These are phyloP conservation scores for Gynostemma pentaphyllum DNA, from an alignment of 306 rosid species.

Conservation along the genomic window DNA sequence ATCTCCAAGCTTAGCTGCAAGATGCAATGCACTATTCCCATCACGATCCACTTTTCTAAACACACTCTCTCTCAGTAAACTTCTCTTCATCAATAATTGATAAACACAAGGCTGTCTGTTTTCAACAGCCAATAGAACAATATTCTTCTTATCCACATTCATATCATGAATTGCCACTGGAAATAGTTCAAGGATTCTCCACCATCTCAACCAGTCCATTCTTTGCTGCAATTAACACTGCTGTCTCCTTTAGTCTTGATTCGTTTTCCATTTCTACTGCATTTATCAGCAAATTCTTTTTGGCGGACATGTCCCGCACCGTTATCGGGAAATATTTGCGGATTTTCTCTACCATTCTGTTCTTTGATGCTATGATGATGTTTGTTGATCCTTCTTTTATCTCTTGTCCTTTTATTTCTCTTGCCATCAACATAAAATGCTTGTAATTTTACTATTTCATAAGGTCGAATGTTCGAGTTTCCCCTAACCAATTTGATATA, in stretches of 20 bases:
- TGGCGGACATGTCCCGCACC: background rate
- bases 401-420: background rate
- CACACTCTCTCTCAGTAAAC: constrained; percentile 15
- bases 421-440: background rate
- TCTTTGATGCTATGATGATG: background rate
- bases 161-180: constrained; percentile 45
- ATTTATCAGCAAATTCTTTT: background rate
- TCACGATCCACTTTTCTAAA: constrained; percentile 30
- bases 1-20: constrained; percentile 35
- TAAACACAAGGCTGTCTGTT: constrained; percentile 48
- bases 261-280: background rate
- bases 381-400: background rate
- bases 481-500: too few species aligned
- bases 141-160: constrained; percentile 35
- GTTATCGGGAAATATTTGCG: background rate
- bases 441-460: too few species aligned
- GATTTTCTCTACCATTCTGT: background rate
- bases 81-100: constrained; percentile 11
- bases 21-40: constrained; percentile 54
- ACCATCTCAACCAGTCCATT: constrained; percentile 51
- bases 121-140: constrained; percentile 47
- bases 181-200: constrained; percentile 24
- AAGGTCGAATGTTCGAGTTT: too few species aligned
- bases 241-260: constrained; percentile 16
- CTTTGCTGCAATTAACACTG: constrained; percentile 44